A percentile compares a stretch with the other conserved stretches of the same genome.
Conservation (phyloP, 257 asterid genomes). For the Nicotiana tomentosiformis region DNA sequence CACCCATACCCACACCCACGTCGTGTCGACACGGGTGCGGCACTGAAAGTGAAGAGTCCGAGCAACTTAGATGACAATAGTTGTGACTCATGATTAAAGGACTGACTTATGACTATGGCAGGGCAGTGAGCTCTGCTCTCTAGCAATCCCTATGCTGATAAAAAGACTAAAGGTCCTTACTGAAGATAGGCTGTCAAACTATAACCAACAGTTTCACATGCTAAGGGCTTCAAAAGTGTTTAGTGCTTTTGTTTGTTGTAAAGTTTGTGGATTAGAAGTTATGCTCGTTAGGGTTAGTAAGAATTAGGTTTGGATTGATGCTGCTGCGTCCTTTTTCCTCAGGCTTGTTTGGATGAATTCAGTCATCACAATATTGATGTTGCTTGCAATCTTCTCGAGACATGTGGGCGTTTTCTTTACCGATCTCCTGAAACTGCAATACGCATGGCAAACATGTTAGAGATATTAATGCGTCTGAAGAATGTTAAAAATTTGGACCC, state of each 20-base stretch:
- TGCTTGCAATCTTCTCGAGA: conserved; percentile 99
- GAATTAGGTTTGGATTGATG: not conserved
- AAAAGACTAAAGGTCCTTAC: not conserved
- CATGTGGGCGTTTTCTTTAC: conserved; percentile 96
- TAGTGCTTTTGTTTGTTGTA: not conserved
- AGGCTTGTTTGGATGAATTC: conserved; percentile 98
- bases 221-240: conserved; percentile 4
- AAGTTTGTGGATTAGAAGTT: not conserved
- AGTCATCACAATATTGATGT: conserved; percentile 94
- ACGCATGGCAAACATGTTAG: conserved; percentile 98
- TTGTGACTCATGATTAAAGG: not conserved
- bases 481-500: conserved; percentile 98
- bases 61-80: not conserved
- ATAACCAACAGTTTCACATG: not conserved
- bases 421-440: conserved; percentile 91
- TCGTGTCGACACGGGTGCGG: too few relatives aligned
- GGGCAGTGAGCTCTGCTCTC: not conserved
- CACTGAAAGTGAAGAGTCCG: too few relatives aligned
- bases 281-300: conserved; percentile 2
- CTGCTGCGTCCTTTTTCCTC: conserved; percentile 11
- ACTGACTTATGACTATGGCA: not conserved
- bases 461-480: conserved; percentile 95
- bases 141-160: not conserved
- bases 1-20: too few relatives aligned
- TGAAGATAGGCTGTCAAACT: not conserved